phyloP scores from a whole-genome alignment of 2,329 filamentous ascomycete species.

The Microcyclosporella mali region DNA sequence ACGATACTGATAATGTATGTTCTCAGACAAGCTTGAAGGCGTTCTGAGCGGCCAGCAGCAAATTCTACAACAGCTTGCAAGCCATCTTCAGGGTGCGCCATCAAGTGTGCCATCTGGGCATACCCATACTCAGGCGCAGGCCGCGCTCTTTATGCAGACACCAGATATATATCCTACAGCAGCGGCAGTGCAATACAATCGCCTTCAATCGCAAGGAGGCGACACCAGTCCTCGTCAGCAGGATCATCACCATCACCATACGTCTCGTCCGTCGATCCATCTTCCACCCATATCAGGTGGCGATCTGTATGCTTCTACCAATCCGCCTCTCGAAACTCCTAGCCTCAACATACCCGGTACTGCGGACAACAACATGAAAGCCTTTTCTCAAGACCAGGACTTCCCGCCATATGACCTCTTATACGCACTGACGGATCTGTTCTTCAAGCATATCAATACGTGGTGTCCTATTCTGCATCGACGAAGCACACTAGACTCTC shows the following conservation, averaged over 20 bases:
- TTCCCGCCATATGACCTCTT: conserved; percentile 56
- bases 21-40: conserved; percentile 41
- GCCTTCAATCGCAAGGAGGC: conserved; percentile 12
- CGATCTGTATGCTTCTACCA: conserved; percentile 28
- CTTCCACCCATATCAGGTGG: conserved; percentile 9
- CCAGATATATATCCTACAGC: conserved; percentile 32
- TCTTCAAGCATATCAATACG: conserved; percentile 59
- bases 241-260: conserved; percentile 19
- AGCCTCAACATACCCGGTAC: conserved; percentile 46
- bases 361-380: conserved; percentile 15
- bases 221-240: conserved; percentile 9
- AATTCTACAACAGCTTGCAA: conserved; percentile 40
- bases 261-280: conserved; percentile 17
- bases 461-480: conserved; percentile 86
- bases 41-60: conserved; percentile 42
- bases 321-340: conserved; percentile 52
- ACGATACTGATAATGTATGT: background rate
- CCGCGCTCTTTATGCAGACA: conserved; percentile 43
- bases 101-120: conserved; percentile 19
- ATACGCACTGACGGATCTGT: conserved; percentile 55
- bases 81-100: conserved; percentile 18
- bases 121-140: conserved; percentile 38
- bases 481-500: conserved; percentile 66
- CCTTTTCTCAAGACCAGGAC: conserved; percentile 38
- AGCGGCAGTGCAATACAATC: conserved; percentile 23